Evolutionary conservation across 805 yeast genomes (phyloP).

Genomic region (Starmerella vitae): DNA sequence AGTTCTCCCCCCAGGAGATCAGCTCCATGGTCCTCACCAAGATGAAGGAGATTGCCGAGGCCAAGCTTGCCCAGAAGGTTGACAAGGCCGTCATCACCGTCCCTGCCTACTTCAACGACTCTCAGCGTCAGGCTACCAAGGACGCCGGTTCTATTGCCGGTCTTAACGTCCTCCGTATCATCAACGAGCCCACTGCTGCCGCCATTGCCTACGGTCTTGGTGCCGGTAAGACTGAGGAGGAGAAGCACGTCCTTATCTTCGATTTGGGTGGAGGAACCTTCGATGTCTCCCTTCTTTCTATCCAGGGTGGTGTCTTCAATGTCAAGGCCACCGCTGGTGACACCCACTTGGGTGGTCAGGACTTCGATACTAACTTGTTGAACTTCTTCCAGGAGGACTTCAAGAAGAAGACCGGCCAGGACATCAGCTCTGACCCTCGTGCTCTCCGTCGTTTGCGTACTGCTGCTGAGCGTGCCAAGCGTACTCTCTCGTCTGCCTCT

Average conservation of each 20-base stretch:
- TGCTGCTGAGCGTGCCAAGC: slow-evolving; percentile 98
- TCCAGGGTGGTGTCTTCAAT: slow-evolving; percentile 92
- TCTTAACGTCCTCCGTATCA: slow-evolving; percentile 68
- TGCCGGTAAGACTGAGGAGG: slow-evolving; percentile 70
- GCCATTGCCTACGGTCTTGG: slow-evolving; percentile 96
- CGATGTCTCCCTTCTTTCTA: slow-evolving; percentile 83
- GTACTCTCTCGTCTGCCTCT: slow-evolving; percentile 91
- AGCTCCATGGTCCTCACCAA: slow-evolving; percentile 83
- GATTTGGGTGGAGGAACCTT: slow-evolving; percentile 98
- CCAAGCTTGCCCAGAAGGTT: slow-evolving; percentile 64
- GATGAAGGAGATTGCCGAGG: slow-evolving; percentile 80
- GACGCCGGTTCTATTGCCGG: slow-evolving; percentile 84
- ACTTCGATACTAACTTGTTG: slow-evolving; percentile 90
- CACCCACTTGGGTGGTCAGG: slow-evolving; percentile 99
- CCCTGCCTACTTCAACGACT: slow-evolving; percentile 80
- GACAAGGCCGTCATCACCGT: slow-evolving; percentile 78
- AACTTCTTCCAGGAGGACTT: slow-evolving; percentile 87
- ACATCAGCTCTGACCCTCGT: slow-evolving; percentile 81
- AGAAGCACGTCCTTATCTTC: slow-evolving; percentile 79
- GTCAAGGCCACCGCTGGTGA: slow-evolving; percentile 98
- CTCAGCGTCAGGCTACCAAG: slow-evolving; percentile 83
- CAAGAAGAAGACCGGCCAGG: slow-evolving; percentile 89
- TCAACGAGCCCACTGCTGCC: slow-evolving; percentile 90
- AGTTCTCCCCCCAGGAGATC: slow-evolving; percentile 87
- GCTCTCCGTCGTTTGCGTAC: slow-evolving; percentile 97